A percentile compares a stretch with the other conserved stretches of the same genome.
These are phyloP conservation scores for Lichtheimia ramosa DNA, from an alignment of 371 early-diverging fungal genomes.

Conservation along the genomic window DNA sequence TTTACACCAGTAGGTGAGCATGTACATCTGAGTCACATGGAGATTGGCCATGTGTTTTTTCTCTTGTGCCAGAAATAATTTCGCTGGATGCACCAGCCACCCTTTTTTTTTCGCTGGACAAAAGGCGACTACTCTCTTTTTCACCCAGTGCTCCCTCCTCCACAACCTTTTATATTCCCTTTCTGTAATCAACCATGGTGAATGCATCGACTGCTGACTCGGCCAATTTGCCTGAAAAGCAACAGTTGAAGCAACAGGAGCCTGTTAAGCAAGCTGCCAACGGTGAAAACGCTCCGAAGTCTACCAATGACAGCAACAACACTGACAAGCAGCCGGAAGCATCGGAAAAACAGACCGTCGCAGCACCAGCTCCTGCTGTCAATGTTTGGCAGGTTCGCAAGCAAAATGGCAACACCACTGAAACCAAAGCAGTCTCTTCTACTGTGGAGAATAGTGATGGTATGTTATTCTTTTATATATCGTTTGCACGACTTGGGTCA, in stretches of 20 bases:
- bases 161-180: neutral
- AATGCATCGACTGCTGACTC: conserved; percentile 9
- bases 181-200: conserved; percentile 7
- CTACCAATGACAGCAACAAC: conserved; percentile 11
- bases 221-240: conserved; percentile 2
- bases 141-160: too few species aligned
- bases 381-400: conserved; percentile 58
- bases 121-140: too few species aligned
- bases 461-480: too few species aligned
- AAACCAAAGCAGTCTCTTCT: conserved; percentile 2
- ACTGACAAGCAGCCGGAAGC: neutral
- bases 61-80: too few species aligned
- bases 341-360: conserved; percentile 31
- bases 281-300: conserved; percentile 3
- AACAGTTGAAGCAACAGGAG: neutral
- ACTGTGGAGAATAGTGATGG: conserved; percentile 2
- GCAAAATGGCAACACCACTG: conserved; percentile 11
- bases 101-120: too few species aligned
- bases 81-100: too few species aligned
- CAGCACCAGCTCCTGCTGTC: conserved; percentile 54
- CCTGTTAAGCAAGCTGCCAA: conserved; percentile 1
- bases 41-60: too few species aligned
- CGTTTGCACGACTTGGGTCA: too few species aligned
- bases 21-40: too few species aligned
- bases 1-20: too few species aligned